Evolutionary conservation across 148 eudicot species (phyloP).

Genomic region (Vaccinium darrowii): DNA sequence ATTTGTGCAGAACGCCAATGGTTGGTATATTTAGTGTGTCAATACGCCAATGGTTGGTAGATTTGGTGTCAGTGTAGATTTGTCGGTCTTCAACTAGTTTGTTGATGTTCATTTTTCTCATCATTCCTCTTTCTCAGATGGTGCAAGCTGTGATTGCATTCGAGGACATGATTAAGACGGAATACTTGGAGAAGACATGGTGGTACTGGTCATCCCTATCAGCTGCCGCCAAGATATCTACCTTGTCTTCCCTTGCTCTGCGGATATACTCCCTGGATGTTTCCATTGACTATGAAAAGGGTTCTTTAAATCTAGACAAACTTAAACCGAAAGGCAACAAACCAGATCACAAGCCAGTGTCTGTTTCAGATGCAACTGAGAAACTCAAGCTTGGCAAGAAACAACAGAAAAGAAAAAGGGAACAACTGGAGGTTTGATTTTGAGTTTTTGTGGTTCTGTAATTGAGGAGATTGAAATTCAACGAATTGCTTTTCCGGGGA

Average conservation of each 20-base stretch:
- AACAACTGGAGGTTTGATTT: conserved; percentile 29
- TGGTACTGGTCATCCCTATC: conserved; percentile 85
- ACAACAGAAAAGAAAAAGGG: conserved; percentile 38
- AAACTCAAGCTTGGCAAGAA: conserved; percentile 39
- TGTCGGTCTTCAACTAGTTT: neutral
- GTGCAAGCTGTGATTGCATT: conserved; percentile 62
- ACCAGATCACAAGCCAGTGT: conserved; percentile 32
- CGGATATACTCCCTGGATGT: conserved; percentile 69
- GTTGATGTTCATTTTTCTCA: neutral
- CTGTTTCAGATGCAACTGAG: conserved; percentile 36
- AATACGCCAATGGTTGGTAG: neutral
- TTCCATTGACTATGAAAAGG: conserved; percentile 50
- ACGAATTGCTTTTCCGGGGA: neutral
- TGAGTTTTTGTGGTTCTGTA: conserved; percentile 5
- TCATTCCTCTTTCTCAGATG: conserved; percentile 40
- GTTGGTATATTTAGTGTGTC: conserved; percentile 1
- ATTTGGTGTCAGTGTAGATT: neutral
- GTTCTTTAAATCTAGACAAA: conserved; percentile 21
- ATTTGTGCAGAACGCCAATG: neutral
- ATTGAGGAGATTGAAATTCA: neutral
- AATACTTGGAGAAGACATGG: conserved; percentile 56
- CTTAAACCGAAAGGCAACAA: conserved; percentile 26
- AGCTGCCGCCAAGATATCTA: conserved; percentile 64
- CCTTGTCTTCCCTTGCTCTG: conserved; percentile 61
- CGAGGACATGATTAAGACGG: conserved; percentile 71